Evolutionary conservation across 345 rosid genomes (phyloP).

Genomic region (Camelina hispida): DNA sequence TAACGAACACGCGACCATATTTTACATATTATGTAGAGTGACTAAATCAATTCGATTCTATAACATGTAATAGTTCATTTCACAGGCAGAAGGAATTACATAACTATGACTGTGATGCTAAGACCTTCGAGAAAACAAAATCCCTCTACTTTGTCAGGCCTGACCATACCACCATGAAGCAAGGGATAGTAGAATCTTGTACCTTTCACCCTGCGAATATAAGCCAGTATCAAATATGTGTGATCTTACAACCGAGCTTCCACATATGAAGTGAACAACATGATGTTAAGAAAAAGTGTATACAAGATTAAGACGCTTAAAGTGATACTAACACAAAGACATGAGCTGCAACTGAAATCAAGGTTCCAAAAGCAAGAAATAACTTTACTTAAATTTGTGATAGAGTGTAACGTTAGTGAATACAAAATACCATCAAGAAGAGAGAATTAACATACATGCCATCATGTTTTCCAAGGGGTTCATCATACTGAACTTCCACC

Average conservation of each 20-base stretch:
- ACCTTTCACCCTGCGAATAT: slow-evolving; percentile 75
- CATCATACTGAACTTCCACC: slow-evolving; percentile 93
- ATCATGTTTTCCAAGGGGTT: slow-evolving; percentile 94
- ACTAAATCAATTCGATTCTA: slow-evolving; percentile 10
- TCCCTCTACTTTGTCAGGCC: slow-evolving; percentile 96
- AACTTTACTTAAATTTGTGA: neutral
- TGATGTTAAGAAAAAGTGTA: slow-evolving; percentile 20
- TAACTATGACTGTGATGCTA: slow-evolving; percentile 4
- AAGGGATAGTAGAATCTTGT: slow-evolving; percentile 72
- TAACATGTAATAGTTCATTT: slow-evolving; percentile 2
- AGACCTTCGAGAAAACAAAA: neutral
- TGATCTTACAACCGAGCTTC: slow-evolving; percentile 12
- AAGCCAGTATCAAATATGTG: slow-evolving; percentile 25
- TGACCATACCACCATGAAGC: slow-evolving; percentile 77
- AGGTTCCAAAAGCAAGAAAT: slow-evolving; percentile 14
- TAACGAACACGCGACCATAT: too few species aligned
- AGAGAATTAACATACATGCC: slow-evolving; percentile 65
- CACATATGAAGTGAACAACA: neutral
- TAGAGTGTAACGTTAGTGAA: slow-evolving; percentile 14
- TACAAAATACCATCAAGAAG: slow-evolving; percentile 7
- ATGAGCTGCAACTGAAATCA: slow-evolving; percentile 9
- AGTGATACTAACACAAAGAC: slow-evolving; percentile 7
- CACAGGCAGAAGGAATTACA: neutral
- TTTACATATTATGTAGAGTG: neutral
- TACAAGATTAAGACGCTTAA: slow-evolving; percentile 7